Base-by-base conservation (phyloP, 139 green algal species). In the Chara braunii region DNA sequence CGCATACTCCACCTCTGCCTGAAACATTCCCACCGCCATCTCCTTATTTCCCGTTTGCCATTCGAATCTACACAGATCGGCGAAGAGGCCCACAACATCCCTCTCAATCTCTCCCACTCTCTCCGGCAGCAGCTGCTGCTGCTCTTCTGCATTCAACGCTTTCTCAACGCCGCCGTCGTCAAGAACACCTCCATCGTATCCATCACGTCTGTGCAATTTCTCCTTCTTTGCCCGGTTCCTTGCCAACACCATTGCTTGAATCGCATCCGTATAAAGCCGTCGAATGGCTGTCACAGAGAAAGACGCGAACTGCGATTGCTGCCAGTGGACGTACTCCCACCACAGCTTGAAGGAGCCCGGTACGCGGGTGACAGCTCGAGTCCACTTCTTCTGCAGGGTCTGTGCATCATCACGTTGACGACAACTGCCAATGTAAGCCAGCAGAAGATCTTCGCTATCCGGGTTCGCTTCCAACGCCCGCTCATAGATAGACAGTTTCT, bases 401-500 rank as follows among this genome's bases (percentile, higher is more conserved):
- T 30, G 22, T 6, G 43, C 31, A 44, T 73, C 64, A 35, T 73
- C 64, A 26, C 64, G 50, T 5, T 50, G 24, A 18, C 23, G n/a
- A 29, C 60, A 75, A 1, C 58, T 54, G 18, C 81, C 29, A 30
- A 94, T 63, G 22, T 93, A 78, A n/a, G 74, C 77, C 53, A 90
- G 67, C 43, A 90, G 70, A 43, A 94, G 78, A 23, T 37, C 31
- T 11, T 86, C 55, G 1, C 79, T 82, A n/a, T 69, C 78, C 0
- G 86, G 88, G 57, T 89, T 76, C 59, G 83, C 51, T 37, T 74
- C 48, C 28, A 94, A 76, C 33, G 71, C 86, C 1, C 68, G 64
- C 57, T 85, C 78, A 35, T 89, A 74, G 14, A 93, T 81, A 1
- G 87, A 58, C 7, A 89, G 57, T 75, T 90, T 86, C 78, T 90